A percentile compares a stretch with the other conserved stretches of the same genome.
Conservation (phyloP, 2,329 filamentous ascomycete genomes). For the Reticulascus tulasneorum region DNA sequence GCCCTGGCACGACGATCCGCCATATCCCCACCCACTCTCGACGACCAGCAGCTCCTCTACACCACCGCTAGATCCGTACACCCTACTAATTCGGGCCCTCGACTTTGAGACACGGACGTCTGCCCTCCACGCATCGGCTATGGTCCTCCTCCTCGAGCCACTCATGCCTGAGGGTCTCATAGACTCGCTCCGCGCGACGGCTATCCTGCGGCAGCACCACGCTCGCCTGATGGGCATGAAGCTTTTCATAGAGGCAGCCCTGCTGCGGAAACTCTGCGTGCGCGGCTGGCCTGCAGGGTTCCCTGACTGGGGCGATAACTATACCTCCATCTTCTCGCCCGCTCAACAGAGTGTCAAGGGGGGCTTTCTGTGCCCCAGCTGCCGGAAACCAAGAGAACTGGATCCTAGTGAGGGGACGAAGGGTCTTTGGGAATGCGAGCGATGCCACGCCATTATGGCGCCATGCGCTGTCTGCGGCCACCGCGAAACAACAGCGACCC, state of each 20-base stretch:
- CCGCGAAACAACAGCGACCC: slow-evolving; percentile 39
- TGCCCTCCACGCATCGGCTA: slow-evolving; percentile 56
- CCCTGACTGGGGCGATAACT: slow-evolving; percentile 50
- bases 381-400: slow-evolving; percentile 53
- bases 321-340: slow-evolving; percentile 48
- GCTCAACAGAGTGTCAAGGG: slow-evolving; percentile 53
- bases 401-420: slow-evolving; percentile 39
- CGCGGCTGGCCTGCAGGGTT: slow-evolving; percentile 51
- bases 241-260: slow-evolving; percentile 56
- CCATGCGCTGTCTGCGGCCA: slow-evolving; percentile 58
- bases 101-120: slow-evolving; percentile 54
- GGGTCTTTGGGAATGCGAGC: slow-evolving; percentile 55
- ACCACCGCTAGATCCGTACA: slow-evolving; percentile 52
- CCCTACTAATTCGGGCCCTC: slow-evolving; percentile 49
- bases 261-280: slow-evolving; percentile 58
- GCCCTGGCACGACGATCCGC: slow-evolving; percentile 53
- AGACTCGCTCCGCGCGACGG: slow-evolving; percentile 50
- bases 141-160: slow-evolving; percentile 56
- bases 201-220: slow-evolving; percentile 58
- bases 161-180: slow-evolving; percentile 53
- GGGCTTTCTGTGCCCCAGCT: slow-evolving; percentile 51
- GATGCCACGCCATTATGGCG: slow-evolving; percentile 48
- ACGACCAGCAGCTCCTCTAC: slow-evolving; percentile 1
- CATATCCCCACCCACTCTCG: slow-evolving; percentile 45
- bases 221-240: slow-evolving; percentile 55